phyloP scores from a whole-genome alignment of 177 flowering plant genomes.

The Vitis hybrid region DNA sequence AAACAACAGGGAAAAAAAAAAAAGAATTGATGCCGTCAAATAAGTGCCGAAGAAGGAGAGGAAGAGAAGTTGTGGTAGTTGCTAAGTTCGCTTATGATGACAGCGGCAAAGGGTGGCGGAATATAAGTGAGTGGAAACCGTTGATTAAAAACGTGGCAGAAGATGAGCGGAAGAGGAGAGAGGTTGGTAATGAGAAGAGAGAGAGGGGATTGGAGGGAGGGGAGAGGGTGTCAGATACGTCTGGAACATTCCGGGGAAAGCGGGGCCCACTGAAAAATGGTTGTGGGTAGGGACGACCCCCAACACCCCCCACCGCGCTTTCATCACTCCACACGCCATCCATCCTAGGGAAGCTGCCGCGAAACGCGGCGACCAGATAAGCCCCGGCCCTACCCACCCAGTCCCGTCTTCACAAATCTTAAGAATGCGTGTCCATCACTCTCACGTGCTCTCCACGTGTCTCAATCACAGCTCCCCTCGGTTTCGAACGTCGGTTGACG shows the following conservation, averaged over 20 bases:
- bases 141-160: too few species aligned
- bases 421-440: slow-evolving; percentile 3
- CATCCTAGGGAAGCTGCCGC: slow-evolving; percentile 3
- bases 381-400: slow-evolving; percentile 10
- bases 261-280: slow-evolving; percentile 1
- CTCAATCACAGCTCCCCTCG: background rate
- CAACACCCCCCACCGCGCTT: background rate
- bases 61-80: too few species aligned
- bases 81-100: too few species aligned
- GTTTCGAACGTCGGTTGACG: background rate
- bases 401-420: too few species aligned
- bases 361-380: slow-evolving; percentile 32
- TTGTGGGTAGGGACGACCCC: slow-evolving; percentile 27
- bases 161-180: too few species aligned
- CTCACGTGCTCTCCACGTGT: slow-evolving; percentile 15
- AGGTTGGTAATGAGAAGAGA: too few species aligned
- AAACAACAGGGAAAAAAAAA: too few species aligned
- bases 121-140: too few species aligned
- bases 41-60: too few species aligned
- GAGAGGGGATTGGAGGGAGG: background rate
- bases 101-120: too few species aligned
- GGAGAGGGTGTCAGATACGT: slow-evolving; percentile 16
- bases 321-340: slow-evolving; percentile 7
- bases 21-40: too few species aligned
- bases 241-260: slow-evolving; percentile 24